A percentile compares a stretch with the other conserved stretches of the same genome.
Conservation (phyloP, 805 yeast species). For the Saturnispora zaruensis region DNA sequence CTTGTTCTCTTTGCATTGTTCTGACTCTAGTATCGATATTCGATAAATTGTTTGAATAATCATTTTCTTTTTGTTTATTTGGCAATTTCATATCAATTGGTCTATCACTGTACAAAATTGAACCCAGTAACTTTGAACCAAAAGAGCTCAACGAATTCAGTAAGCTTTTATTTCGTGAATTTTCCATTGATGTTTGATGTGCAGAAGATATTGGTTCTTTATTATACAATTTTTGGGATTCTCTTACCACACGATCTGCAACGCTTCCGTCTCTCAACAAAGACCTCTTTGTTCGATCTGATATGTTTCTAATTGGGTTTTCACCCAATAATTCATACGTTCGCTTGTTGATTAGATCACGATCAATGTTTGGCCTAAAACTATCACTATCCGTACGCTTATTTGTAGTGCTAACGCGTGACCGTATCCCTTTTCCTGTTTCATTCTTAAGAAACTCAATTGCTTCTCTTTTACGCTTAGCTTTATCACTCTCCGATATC, state of each 20-base stretch:
- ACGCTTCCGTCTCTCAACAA: conserved; percentile 16
- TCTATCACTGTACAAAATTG: conserved; percentile 24
- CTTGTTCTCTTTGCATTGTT: neutral
- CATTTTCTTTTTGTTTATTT: neutral
- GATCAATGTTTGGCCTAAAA: neutral
- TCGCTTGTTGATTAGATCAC: conserved; percentile 13
- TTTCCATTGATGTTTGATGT: conserved; percentile 2
- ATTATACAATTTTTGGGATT: conserved; percentile 7
- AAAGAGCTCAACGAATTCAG: conserved; percentile 23
- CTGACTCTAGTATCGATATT: neutral
- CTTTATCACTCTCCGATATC: conserved; percentile 8
- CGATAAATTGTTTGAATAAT: neutral
- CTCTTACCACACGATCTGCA: conserved; percentile 15
- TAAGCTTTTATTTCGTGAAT: conserved; percentile 11
- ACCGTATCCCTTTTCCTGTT: neutral
- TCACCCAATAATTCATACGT: conserved; percentile 24
- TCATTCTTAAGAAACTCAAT: conserved; percentile 12
- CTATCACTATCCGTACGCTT: neutral
- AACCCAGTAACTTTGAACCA: conserved; percentile 23
- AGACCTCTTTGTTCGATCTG: conserved; percentile 7
- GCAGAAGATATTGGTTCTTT: neutral
- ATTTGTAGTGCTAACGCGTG: neutral
- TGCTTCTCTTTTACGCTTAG: conserved; percentile 12
- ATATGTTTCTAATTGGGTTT: conserved; percentile 21
- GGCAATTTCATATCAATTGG: neutral